Base-by-base conservation (phyloP, 441 rosid species). In the Rhodomyrtus psidioides region DNA sequence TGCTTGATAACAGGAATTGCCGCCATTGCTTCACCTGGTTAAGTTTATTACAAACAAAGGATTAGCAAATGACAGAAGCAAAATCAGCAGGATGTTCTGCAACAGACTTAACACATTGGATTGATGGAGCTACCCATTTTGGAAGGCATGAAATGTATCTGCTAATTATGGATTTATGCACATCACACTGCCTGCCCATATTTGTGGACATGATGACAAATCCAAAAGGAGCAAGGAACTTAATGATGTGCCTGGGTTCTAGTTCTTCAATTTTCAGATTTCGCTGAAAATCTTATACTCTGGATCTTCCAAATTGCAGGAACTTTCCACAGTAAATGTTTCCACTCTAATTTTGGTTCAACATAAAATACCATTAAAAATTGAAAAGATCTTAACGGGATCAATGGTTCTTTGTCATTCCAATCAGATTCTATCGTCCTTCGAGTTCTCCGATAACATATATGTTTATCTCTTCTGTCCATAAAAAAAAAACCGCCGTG, bases 21-120 rank as follows among this genome's bases (percentile, higher is more conserved):
- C 60, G 96, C 98, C 96, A 97, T 95, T 89, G 98, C 98, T 91
- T 97, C 99, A 86, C 99, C 98, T 94, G 83, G 21, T 84, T 26
- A 75, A 70, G n/a, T 70, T 39, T 86, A 82, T 51, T 42, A 6
- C 57, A 34, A 54, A 19, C 44, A 26, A 49, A 42, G 34, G 57
- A 60, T 55, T 30, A 28, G 62, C 39, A 17, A 81, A 34, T 59
- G 53, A 51, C 30, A 60, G 85, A 28, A 84, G 56, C 74, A 60
- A 13, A 46, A 12, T 23, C 51, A 34, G 54, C 21, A 83, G n/a
- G n/a, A 39, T 39, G n/a, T n/a, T n/a, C n/a, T n/a, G 79, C 49
- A 21, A 70, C 51, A 39, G 79, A 70, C 51, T 39, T 21, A 70
- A 70, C 79, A 6, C 79, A 6, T 39, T 70, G 79, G 49, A 6